Evolutionary conservation across 1,284 basidiomycete genomes (phyloP), one percentile per base, ranked within the genome.

Genomic region (Vanrija sp.): DNA sequence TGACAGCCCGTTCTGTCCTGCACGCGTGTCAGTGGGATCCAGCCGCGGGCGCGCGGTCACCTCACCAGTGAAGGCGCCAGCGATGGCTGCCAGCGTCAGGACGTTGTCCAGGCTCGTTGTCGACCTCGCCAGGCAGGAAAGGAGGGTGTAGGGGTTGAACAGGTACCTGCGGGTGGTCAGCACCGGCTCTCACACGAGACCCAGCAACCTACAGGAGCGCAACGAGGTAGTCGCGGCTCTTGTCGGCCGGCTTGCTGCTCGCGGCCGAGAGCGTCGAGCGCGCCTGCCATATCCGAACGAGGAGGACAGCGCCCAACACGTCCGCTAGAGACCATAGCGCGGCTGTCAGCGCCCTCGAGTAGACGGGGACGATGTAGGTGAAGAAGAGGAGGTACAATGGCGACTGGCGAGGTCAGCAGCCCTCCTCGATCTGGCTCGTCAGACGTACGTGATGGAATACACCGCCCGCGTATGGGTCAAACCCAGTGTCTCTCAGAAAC

Each of bases 381-480:
- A 92, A 93, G 18, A 88, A 58, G 4, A 84, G 80, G n/a, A 95
- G 81, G 54, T 87, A 80, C 6, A 95, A 69, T 1, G 91, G 91
- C 1, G 91, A 90, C 89, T 93, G 62, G 2, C 15, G 36, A 20
- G 14, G 23, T 45, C 16, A 20, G n/a, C n/a, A 6, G 38, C 4
- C 19, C 4, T 14, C 5, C 37, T 38, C 16, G 16, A 8, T 2
- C 9, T 39, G 9, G 19, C 41, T 47, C n/a, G 56, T n/a, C 46
- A 20, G 8, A 68, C 83, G 58, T 75, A 93, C 90, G 73, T 93
- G 90, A 67, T 87, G 82, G 68, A 93, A 90, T 12, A 84, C 77
- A 2, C 89, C 88, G 44, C 89, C 89, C 52, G 84, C 81, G 66
- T 96, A 96, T 23, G 92, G 91, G 67, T 94, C 84, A 25, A 88